Conservation (phyloP, 257 asterid genomes). For the Primulina huaijiensis region DNA sequence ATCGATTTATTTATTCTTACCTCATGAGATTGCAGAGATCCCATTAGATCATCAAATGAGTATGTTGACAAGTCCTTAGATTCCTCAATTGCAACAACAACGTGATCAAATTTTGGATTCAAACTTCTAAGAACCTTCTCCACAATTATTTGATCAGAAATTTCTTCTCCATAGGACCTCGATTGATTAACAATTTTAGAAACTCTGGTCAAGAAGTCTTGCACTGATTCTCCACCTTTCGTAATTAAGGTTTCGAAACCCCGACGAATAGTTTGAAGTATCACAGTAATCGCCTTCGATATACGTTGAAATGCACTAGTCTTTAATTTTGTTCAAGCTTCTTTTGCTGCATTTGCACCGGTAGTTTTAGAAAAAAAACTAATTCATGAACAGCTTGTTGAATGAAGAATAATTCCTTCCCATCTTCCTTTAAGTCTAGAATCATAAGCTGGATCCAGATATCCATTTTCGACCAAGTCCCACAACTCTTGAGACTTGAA, state of each 20-base stretch:
- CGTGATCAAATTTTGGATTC: neutral
- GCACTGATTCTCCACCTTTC: neutral
- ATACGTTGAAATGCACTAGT: neutral
- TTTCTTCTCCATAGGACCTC: neutral
- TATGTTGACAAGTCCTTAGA: slow-evolving; percentile 3
- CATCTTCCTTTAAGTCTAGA: neutral
- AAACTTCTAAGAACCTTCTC: neutral
- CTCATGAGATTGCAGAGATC: slow-evolving; percentile 12
- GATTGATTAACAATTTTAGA: neutral
- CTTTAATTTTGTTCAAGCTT: slow-evolving; percentile 1
- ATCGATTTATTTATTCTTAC: neutral
- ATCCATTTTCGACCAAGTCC: too few relatives aligned
- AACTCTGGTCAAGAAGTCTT: neutral
- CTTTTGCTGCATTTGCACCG: neutral
- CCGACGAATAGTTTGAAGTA: neutral
- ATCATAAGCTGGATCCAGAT: too few relatives aligned
- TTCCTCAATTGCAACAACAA: slow-evolving; percentile 24
- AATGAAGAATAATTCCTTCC: neutral
- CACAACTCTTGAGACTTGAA: too few relatives aligned
- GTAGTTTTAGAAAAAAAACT: neutral
- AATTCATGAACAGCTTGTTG: slow-evolving; percentile 9
- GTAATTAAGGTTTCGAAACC: neutral
- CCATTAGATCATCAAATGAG: slow-evolving; percentile 8
- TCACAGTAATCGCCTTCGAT: neutral
- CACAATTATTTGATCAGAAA: too few relatives aligned